Conservation (phyloP, 768 basidiomycete genomes). For the Rhizopogon rudus region DNA sequence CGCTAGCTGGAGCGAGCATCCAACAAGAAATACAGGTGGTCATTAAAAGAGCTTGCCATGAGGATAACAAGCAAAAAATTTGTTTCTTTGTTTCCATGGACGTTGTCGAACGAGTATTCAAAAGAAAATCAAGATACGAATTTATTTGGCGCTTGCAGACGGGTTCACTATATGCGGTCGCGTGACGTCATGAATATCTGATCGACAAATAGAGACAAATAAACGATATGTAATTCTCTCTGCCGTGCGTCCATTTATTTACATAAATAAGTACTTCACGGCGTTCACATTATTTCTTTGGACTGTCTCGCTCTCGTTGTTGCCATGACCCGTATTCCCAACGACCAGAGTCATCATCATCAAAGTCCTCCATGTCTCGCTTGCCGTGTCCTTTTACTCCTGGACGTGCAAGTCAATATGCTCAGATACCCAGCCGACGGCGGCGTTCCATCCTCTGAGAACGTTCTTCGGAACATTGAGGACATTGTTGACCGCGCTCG, state of each 20-base stretch:
- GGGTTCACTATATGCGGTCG: background rate
- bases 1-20: too few relatives aligned
- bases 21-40: background rate
- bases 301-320: background rate
- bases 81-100: too few relatives aligned
- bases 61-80: too few relatives aligned
- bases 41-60: too few relatives aligned
- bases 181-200: conserved; percentile 21
- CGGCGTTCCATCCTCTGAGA: conserved; percentile 45
- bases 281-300: background rate
- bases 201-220: conserved; percentile 10
- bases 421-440: conserved; percentile 43
- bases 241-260: conserved; percentile 1
- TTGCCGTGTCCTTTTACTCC: conserved; percentile 49
- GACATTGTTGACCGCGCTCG: conserved; percentile 48
- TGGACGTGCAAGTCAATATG: conserved; percentile 53
- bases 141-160: too few relatives aligned
- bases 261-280: background rate
- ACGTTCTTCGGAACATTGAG: conserved; percentile 43
- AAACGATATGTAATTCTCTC: background rate
- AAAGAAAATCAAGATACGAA: too few relatives aligned
- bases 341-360: conserved; percentile 11
- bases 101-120: too few relatives aligned
- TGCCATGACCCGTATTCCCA: conserved; percentile 13
- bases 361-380: conserved; percentile 15